Percentiles rank a stretch among this genome's conserved stretches.
phyloP scores from a whole-genome alignment of 2,329 filamentous ascomycete species.

The Colletotrichum truncatum region DNA sequence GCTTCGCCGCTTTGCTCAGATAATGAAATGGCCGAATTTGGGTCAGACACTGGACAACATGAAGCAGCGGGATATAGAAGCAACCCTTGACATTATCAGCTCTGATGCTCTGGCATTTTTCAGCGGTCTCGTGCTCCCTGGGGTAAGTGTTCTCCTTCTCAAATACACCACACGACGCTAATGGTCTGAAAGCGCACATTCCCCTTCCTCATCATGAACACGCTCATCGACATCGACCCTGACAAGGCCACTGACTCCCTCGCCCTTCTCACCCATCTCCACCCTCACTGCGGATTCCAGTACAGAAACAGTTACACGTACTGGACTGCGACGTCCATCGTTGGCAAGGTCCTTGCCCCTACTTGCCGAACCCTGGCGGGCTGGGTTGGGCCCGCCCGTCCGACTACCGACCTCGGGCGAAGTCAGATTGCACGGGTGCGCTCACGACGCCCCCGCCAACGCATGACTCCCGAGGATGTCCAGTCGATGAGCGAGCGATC shows the following conservation, averaged over 20 bases:
- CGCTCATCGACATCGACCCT: conserved; percentile 78
- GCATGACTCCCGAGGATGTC: conserved; percentile 67
- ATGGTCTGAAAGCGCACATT: conserved; percentile 59
- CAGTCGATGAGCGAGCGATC: conserved; percentile 73
- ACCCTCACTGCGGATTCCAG: conserved; percentile 78
- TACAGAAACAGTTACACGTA: conserved; percentile 80
- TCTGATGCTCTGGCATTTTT: conserved; percentile 83
- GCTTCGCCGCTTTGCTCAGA: conserved; percentile 73
- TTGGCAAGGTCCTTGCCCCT: conserved; percentile 79
- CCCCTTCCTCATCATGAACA: conserved; percentile 82
- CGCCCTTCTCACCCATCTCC: conserved; percentile 73
- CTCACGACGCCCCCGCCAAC: conserved; percentile 65
- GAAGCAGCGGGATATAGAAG: conserved; percentile 66
- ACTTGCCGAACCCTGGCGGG: conserved; percentile 77
- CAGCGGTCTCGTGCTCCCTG: conserved; percentile 76
- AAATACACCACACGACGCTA: not conserved
- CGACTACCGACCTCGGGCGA: conserved; percentile 71
- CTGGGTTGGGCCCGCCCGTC: conserved; percentile 78
- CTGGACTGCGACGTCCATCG: conserved; percentile 77
- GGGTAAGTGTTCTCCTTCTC: conserved; percentile 53
- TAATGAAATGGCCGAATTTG: conserved; percentile 82
- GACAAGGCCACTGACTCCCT: conserved; percentile 73
- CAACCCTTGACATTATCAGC: conserved; percentile 66
- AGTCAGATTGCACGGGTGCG: conserved; percentile 77
- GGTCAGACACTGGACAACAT: conserved; percentile 70